Conservation (phyloP, 306 rosid species). For the Vigna radiata region DNA sequence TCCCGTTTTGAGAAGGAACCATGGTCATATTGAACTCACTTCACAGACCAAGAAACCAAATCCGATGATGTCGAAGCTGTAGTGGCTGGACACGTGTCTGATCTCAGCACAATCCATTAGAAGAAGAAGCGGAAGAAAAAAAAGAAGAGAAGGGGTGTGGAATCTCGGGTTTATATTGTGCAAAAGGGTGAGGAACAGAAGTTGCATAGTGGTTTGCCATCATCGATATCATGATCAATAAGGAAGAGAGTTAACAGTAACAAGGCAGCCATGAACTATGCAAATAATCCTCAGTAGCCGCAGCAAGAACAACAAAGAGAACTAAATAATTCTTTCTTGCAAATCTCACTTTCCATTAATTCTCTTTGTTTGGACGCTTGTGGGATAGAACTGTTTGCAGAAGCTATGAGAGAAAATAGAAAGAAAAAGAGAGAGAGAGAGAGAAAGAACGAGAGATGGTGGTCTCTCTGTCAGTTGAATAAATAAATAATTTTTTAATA, state of each 20-base stretch:
- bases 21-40: slow-evolving; percentile 62
- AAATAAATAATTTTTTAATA: slow-evolving; percentile 10
- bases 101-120: slow-evolving; percentile 58
- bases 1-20: slow-evolving; percentile 72
- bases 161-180: slow-evolving; percentile 39
- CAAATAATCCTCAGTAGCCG: slow-evolving; percentile 31
- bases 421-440: slow-evolving; percentile 27
- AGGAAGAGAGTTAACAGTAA: slow-evolving; percentile 33
- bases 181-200: not conserved
- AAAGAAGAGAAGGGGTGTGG: slow-evolving; percentile 36
- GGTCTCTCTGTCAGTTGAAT: slow-evolving; percentile 67
- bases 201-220: slow-evolving; percentile 54
- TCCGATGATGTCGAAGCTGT: slow-evolving; percentile 8
- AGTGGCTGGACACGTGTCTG: slow-evolving; percentile 3
- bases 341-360: slow-evolving; percentile 93
- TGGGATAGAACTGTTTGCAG: slow-evolving; percentile 66
- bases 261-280: slow-evolving; percentile 61
- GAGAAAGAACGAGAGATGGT: slow-evolving; percentile 50
- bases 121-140: slow-evolving; percentile 1
- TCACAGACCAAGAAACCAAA: slow-evolving; percentile 27
- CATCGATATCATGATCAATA: not conserved
- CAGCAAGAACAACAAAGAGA: slow-evolving; percentile 22
- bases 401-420: slow-evolving; percentile 42
- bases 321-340: slow-evolving; percentile 53
- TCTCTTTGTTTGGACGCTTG: slow-evolving; percentile 94